Evolutionary conservation across 768 basidiomycete species (phyloP).

Genomic region (Suillus discolor): DNA sequence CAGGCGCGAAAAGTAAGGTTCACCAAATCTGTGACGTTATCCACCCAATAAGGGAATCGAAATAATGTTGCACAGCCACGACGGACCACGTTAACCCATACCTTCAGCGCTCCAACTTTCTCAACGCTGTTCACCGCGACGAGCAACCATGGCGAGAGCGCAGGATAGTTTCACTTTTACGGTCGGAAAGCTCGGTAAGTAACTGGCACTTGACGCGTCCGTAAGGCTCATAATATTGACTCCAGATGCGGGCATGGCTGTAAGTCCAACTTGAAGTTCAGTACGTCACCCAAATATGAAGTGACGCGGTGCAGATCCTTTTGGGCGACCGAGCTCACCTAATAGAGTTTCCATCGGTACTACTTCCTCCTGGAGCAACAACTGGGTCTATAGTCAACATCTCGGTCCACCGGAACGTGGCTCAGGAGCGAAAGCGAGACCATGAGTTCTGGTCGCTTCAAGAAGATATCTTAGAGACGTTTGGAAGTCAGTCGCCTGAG

Average conservation of each 20-base stretch:
- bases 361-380: slow-evolving; percentile 89
- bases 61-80: neutral
- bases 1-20: too few relatives aligned
- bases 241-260: slow-evolving; percentile 96
- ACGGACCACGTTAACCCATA: slow-evolving; percentile 1
- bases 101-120: neutral
- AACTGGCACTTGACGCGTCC: neutral
- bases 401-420: slow-evolving; percentile 84
- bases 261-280: slow-evolving; percentile 35
- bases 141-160: slow-evolving; percentile 34
- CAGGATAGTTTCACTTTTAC: slow-evolving; percentile 87
- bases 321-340: slow-evolving; percentile 93
- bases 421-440: slow-evolving; percentile 83
- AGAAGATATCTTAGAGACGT: slow-evolving; percentile 73
- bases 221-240: slow-evolving; percentile 12
- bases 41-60: neutral
- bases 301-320: slow-evolving; percentile 60
- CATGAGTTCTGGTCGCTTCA: slow-evolving; percentile 86
- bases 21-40: neutral
- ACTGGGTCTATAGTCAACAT: slow-evolving; percentile 98
- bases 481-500: slow-evolving; percentile 67
- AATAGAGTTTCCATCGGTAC: slow-evolving; percentile 96
- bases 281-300: slow-evolving; percentile 8
- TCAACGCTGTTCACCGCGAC: neutral
- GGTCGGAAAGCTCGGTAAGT: slow-evolving; percentile 91